A percentile compares a stretch with the other conserved stretches of the same genome.
phyloP scores from a whole-genome alignment of 352 stramenopile genomes.

The Phytophthora tubulina region DNA sequence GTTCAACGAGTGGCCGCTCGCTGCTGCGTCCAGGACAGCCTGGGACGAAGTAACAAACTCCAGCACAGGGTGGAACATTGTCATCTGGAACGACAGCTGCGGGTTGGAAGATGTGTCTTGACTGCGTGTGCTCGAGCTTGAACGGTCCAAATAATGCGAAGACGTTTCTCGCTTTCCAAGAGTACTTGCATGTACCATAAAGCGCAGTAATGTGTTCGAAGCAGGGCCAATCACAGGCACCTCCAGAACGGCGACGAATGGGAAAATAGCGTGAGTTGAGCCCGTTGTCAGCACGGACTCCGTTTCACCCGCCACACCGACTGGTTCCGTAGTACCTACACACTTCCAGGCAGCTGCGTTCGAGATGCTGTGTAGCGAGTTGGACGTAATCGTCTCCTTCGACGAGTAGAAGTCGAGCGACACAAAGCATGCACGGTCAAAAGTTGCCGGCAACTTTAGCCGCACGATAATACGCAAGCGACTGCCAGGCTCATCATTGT shows the following conservation, averaged over 20 bases:
- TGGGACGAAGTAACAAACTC: constrained; percentile 91
- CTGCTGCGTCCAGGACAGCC: constrained; percentile 83
- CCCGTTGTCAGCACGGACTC: constrained; percentile 71
- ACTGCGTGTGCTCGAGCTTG: constrained; percentile 49
- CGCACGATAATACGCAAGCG: constrained; percentile 86
- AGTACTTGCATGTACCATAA: constrained; percentile 86
- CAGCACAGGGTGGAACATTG: constrained; percentile 85
- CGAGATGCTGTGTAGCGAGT: constrained; percentile 61
- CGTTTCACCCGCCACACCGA: constrained; percentile 71
- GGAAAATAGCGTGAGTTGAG: constrained; percentile 72
- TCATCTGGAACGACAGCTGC: constrained; percentile 85
- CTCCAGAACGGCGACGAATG: constrained; percentile 88
- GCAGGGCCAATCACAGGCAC: constrained; percentile 83
- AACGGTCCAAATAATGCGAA: constrained; percentile 53
- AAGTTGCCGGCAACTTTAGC: constrained; percentile 79
- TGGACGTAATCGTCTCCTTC: constrained; percentile 66
- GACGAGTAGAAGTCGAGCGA: constrained; percentile 88
- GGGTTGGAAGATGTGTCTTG: constrained; percentile 52
- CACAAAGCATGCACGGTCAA: constrained; percentile 85
- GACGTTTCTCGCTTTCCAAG: constrained; percentile 73
- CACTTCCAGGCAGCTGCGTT: constrained; percentile 81
- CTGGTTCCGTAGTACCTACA: constrained; percentile 83
- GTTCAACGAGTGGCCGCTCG: constrained; percentile 80
- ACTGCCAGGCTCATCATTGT: constrained; percentile 84
- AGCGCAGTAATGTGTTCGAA: constrained; percentile 87